Evolutionary conservation across 768 basidiomycete species (phyloP).

Genomic region (Trichaptum fuscoviolaceum): DNA sequence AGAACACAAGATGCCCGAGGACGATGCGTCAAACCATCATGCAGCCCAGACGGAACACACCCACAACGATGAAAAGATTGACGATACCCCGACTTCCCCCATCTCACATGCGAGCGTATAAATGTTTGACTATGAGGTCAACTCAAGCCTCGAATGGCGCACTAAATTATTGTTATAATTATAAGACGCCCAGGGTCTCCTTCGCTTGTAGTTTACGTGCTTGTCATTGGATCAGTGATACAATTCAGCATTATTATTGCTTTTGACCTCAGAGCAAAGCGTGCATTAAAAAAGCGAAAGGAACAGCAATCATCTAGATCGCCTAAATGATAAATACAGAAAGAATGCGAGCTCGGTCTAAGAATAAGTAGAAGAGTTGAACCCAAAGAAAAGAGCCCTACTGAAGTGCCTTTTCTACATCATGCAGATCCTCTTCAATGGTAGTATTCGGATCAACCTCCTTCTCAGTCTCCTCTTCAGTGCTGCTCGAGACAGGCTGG

Average conservation of each 20-base stretch:
- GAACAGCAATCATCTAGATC: not conserved
- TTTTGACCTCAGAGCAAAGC: too few relatives aligned
- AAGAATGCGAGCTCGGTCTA: not conserved
- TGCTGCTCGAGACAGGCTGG: not conserved
- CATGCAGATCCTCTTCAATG: conserved; percentile 3
- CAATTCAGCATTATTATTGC: too few relatives aligned
- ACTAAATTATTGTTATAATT: too few relatives aligned
- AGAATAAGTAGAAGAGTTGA: not conserved
- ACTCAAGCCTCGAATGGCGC: too few relatives aligned
- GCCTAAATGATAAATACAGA: not conserved
- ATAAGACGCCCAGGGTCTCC: too few relatives aligned
- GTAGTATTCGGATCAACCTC: conserved; percentile 3
- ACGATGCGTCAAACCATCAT: not conserved
- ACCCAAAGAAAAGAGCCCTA: not conserved
- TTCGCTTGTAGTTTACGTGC: too few relatives aligned
- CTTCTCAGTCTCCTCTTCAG: not conserved
- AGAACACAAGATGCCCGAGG: not conserved
- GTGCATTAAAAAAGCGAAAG: not conserved
- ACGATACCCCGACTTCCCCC: not conserved
- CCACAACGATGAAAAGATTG: not conserved
- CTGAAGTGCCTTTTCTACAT: conserved; percentile 2
- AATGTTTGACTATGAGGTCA: not conserved
- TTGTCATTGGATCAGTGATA: too few relatives aligned
- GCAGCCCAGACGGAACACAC: not conserved
- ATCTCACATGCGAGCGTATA: not conserved